Conservation (phyloP, 1,284 basidiomycete species). For the Ustilago shanxiensis region DNA sequence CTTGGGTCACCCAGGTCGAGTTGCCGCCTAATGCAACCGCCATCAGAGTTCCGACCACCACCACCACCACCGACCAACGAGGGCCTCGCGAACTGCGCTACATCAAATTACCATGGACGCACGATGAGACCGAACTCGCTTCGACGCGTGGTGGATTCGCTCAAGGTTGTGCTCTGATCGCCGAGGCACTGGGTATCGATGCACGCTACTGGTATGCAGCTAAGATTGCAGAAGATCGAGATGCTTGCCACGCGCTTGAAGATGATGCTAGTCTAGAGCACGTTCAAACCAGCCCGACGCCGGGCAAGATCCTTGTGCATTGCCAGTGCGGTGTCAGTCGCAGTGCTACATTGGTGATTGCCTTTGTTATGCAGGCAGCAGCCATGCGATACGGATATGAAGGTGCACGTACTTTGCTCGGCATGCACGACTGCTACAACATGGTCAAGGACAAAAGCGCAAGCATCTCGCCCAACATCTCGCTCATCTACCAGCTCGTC, state of each 20-base stretch:
- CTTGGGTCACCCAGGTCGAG: conserved; percentile 49
- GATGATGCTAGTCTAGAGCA: conserved; percentile 30
- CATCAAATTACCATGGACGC: conserved; percentile 93
- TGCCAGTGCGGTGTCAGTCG: conserved; percentile 92
- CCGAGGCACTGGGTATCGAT: conserved; percentile 77
- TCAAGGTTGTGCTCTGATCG: conserved; percentile 61
- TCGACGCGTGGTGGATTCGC: conserved; percentile 54
- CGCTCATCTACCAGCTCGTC: conserved; percentile 93
- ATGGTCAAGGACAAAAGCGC: conserved; percentile 75
- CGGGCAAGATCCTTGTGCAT: conserved; percentile 61
- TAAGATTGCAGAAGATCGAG: conserved; percentile 72
- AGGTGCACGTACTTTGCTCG: conserved; percentile 54
- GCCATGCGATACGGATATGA: conserved; percentile 75
- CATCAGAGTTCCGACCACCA: conserved; percentile 39
- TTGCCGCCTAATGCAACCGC: conserved; percentile 55
- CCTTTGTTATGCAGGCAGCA: conserved; percentile 93
- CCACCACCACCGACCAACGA: conserved; percentile 17
- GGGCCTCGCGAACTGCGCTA: conserved; percentile 73
- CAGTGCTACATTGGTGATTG: conserved; percentile 91
- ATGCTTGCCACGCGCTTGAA: conserved; percentile 72
- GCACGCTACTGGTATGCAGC: conserved; percentile 41
- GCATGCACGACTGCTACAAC: conserved; percentile 93
- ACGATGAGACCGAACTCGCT: conserved; percentile 72
- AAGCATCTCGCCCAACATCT: conserved; percentile 79
- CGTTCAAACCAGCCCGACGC: conserved; percentile 23